Evolutionary conservation across 2,329 filamentous ascomycete species (phyloP).

Genomic region (Sarocladium oryzae): DNA sequence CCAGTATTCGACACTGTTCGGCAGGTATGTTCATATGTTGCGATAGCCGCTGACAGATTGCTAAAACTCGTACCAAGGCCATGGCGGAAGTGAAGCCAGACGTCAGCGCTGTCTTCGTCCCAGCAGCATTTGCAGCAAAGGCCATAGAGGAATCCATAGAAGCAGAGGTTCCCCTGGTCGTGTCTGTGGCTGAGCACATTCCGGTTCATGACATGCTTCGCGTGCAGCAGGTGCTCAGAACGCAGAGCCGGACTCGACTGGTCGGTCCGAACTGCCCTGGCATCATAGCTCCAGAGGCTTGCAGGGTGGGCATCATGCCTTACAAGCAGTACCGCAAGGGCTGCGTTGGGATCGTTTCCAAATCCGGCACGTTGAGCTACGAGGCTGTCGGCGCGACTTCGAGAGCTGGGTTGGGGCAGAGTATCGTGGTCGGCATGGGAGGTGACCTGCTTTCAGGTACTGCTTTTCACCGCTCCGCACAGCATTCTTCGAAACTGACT

Average conservation of each 20-base stretch:
- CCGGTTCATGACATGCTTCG: constrained; percentile 72
- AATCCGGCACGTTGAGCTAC: constrained; percentile 74
- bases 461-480: no score
- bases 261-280: constrained; percentile 97
- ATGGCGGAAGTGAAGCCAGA: constrained; percentile 42
- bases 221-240: constrained; percentile 61
- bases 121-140: constrained; percentile 56
- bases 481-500: no score
- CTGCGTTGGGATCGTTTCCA: constrained; percentile 69
- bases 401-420: constrained; percentile 68
- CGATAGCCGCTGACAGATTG: no score
- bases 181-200: constrained; percentile 75
- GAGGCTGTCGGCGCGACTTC: constrained; percentile 72
- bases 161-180: constrained; percentile 70
- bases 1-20: constrained; percentile 29
- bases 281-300: constrained; percentile 70
- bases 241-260: constrained; percentile 64
- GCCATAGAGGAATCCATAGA: constrained; percentile 72
- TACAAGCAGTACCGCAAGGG: constrained; percentile 43
- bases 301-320: constrained; percentile 39
- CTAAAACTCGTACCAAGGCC: constrained; percentile 19
- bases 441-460: constrained; percentile 66
- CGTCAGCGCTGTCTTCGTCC: constrained; percentile 68
- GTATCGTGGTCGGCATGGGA: constrained; percentile 70
- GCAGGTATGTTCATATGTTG: constrained; percentile 22